Evolutionary conservation across 2,329 filamentous ascomycete species (phyloP).

Genomic region (Macrophomina phaseolina): DNA sequence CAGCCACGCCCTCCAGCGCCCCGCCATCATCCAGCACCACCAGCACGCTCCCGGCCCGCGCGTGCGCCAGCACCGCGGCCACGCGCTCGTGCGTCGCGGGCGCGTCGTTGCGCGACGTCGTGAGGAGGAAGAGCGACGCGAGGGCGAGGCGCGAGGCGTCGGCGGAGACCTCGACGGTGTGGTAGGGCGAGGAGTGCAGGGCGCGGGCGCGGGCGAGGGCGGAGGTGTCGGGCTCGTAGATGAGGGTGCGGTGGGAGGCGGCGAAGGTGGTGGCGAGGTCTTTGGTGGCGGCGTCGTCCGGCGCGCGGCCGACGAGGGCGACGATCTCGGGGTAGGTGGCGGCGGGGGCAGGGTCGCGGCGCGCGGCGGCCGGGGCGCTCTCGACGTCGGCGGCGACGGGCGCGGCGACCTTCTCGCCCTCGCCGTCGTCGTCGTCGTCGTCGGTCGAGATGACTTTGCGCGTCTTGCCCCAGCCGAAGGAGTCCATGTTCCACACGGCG

Average conservation of each 20-base stretch:
- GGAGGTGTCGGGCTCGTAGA: not conserved
- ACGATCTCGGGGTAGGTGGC: not conserved
- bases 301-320: not conserved
- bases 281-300: not conserved
- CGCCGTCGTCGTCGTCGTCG: not conserved
- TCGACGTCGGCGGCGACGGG: not conserved
- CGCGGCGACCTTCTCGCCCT: not conserved
- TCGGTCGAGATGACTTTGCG: slow-evolving; percentile 29
- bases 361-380: not conserved
- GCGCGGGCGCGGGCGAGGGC: not conserved
- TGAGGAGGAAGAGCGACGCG: slow-evolving; percentile 1
- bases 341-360: not conserved
- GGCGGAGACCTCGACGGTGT: not conserved
- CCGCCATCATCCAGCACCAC: not conserved
- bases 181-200: not conserved
- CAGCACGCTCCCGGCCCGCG: not conserved
- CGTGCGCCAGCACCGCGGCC: not conserved
- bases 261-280: not conserved
- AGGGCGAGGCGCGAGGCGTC: not conserved
- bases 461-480: slow-evolving; percentile 57
- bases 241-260: slow-evolving; percentile 7
- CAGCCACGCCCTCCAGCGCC: not conserved
- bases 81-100: not conserved
- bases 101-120: not conserved
- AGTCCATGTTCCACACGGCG: slow-evolving; percentile 51